These are phyloP conservation scores for Panaeolus papilionaceus DNA, from an alignment of 768 basidiomycete species.

Conservation along the genomic window DNA sequence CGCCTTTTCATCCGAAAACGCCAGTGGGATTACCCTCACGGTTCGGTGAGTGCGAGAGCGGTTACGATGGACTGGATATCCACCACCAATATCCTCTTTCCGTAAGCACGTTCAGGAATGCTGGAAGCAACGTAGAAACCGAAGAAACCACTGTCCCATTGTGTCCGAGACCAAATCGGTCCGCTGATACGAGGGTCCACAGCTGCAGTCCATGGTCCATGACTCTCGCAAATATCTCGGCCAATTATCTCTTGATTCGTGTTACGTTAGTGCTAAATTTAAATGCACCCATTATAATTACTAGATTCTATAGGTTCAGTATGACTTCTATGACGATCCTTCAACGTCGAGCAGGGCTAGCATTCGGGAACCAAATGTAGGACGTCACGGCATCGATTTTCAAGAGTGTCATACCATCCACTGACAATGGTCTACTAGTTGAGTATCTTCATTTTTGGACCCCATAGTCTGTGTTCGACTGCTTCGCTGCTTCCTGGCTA, in stretches of 20 bases:
- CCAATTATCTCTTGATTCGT: conserved; percentile 3
- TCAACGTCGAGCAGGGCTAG: conserved; percentile 3
- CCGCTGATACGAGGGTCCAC: conserved; percentile 7
- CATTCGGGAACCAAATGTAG: background rate
- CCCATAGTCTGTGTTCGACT: background rate
- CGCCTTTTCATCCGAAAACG: background rate
- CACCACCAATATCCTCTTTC: background rate
- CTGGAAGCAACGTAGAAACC: background rate
- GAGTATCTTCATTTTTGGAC: background rate
- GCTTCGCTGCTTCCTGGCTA: conserved; percentile 5
- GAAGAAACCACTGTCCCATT: background rate
- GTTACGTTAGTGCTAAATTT: conserved; percentile 6
- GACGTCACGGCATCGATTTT: background rate
- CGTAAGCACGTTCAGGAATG: background rate
- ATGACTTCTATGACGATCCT: conserved; percentile 8
- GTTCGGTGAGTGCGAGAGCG: background rate
- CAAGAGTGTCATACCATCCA: background rate
- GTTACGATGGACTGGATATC: background rate
- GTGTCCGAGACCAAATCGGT: conserved; percentile 8
- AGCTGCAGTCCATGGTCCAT: background rate
- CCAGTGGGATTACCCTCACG: background rate
- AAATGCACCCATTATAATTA: conserved; percentile 7
- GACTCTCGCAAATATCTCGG: background rate
- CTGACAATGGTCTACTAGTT: background rate
- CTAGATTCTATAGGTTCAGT: background rate